Evolutionary conservation across 2,329 filamentous ascomycete species (phyloP).

Genomic region (Hypomyces rosellus): DNA sequence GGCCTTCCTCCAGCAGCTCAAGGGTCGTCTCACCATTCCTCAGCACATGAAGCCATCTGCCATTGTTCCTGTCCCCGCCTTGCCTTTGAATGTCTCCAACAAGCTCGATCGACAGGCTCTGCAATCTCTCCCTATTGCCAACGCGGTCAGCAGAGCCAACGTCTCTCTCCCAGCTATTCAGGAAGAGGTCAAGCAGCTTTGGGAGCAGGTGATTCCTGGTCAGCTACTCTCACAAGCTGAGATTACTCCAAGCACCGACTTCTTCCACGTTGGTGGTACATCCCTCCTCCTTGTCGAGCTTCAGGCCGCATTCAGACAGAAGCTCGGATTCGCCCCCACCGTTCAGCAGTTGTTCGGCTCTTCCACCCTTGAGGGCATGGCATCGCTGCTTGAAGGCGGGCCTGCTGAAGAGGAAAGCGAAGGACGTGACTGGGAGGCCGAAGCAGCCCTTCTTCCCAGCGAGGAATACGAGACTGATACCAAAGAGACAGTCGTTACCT

Average conservation of each 20-base stretch:
- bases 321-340: no score
- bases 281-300: conserved; percentile 35
- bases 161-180: conserved; percentile 12
- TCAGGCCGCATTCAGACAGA: conserved; percentile 25
- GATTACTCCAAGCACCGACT: conserved; percentile 24
- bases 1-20: conserved; percentile 13
- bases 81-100: conserved; percentile 24
- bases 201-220: no score
- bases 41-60: conserved; percentile 29
- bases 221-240: not conserved
- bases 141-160: conserved; percentile 1
- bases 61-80: conserved; percentile 18
- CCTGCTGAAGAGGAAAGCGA: conserved; percentile 17
- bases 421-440: conserved; percentile 20
- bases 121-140: conserved; percentile 18
- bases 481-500: not conserved
- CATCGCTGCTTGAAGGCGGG: conserved; percentile 28
- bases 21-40: conserved; percentile 20
- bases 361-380: conserved; percentile 25
- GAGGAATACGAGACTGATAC: not conserved
- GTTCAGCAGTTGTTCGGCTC: conserved; percentile 17
- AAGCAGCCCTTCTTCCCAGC: not conserved
- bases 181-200: conserved; percentile 2
- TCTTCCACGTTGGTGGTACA: conserved; percentile 37
- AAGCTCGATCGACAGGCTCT: conserved; percentile 29